These are phyloP conservation scores for Ganoderma leucocontextum DNA, from an alignment of 1,284 basidiomycete genomes.

Conservation along the genomic window DNA sequence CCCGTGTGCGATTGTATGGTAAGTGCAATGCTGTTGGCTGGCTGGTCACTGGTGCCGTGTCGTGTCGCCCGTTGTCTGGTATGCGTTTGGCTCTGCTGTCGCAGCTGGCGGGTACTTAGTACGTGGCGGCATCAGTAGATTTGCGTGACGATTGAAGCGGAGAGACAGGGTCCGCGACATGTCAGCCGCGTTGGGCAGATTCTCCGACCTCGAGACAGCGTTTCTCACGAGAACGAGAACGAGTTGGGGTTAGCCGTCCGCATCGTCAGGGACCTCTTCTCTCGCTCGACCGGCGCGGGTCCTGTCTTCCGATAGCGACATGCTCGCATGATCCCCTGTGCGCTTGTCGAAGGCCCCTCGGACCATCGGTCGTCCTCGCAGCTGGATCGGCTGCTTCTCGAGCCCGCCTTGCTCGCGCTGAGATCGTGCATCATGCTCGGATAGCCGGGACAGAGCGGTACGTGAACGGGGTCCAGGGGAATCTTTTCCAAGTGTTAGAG, in stretches of 20 bases:
- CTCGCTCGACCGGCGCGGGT: slow-evolving; percentile 8
- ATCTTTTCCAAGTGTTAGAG: not conserved
- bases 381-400: slow-evolving; percentile 7
- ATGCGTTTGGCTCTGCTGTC: not conserved
- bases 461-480: not conserved
- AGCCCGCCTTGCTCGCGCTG: slow-evolving; percentile 5
- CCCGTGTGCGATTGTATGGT: slow-evolving; percentile 4
- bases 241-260: slow-evolving; percentile 14
- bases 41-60: not conserved
- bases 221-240: slow-evolving; percentile 14
- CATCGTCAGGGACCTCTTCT: slow-evolving; percentile 7
- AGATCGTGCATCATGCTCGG: slow-evolving; percentile 7
- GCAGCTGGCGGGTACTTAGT: not conserved
- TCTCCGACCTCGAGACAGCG: slow-evolving; percentile 23
- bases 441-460: not conserved
- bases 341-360: not conserved
- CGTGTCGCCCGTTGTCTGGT: not conserved
- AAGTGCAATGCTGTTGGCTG: not conserved
- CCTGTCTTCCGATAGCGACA: slow-evolving; percentile 10
- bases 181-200: slow-evolving; percentile 11
- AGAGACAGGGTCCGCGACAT: slow-evolving; percentile 21
- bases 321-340: slow-evolving; percentile 7
- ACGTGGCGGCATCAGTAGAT: slow-evolving; percentile 13
- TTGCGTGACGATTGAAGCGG: slow-evolving; percentile 20
- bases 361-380: slow-evolving; percentile 7